phyloP scores from a whole-genome alignment of 192 early-diverging fungal genomes.

The Coemansia reversa region DNA sequence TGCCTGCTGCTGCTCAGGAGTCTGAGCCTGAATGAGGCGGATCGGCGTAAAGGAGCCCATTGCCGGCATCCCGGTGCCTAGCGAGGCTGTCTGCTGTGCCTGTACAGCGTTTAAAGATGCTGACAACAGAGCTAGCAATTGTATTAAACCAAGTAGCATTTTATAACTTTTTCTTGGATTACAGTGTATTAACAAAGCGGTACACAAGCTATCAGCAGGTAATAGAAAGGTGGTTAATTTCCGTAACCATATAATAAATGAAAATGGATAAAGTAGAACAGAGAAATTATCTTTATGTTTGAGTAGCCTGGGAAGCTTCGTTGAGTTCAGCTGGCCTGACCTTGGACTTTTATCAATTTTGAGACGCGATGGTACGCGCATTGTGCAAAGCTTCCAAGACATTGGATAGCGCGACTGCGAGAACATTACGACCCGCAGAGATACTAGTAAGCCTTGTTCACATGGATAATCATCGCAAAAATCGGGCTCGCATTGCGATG shows the following conservation, averaged over 20 bases:
- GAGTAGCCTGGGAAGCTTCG: neutral
- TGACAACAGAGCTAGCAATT: neutral
- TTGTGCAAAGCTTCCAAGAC: neutral
- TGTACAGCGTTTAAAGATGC: neutral
- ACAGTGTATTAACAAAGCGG: neutral
- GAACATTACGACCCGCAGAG: neutral
- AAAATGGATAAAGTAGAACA: neutral
- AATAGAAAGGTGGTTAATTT: neutral
- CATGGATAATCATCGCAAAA: constrained; percentile 8
- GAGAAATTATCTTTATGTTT: neutral
- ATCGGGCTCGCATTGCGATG: neutral
- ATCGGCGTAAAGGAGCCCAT: constrained; percentile 37
- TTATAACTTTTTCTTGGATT: neutral
- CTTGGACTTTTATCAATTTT: neutral
- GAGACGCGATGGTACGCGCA: neutral
- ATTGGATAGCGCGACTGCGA: neutral
- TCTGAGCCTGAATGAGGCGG: constrained; percentile 45
- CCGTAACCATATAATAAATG: neutral
- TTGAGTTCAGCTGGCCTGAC: neutral
- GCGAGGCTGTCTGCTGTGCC: neutral
- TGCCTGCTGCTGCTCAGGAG: constrained; percentile 40
- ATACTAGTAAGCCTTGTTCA: constrained; percentile 3
- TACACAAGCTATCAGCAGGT: neutral
- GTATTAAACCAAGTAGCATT: neutral
- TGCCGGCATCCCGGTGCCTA: neutral